Conservation (phyloP, 2,329 filamentous ascomycete genomes). For the Xylariaceae sp. region DNA sequence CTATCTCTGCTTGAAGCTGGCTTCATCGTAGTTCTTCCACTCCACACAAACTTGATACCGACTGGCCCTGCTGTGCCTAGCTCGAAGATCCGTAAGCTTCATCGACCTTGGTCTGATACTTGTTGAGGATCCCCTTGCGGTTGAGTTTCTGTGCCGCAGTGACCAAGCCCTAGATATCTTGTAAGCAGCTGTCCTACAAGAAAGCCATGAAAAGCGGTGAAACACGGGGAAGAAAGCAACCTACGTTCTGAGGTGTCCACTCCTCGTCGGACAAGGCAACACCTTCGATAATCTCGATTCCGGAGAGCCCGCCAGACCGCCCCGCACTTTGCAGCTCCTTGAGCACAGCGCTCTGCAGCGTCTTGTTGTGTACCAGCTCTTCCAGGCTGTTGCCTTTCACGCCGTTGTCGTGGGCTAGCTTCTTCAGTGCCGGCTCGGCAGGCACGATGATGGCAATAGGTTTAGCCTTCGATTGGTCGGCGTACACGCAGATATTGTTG, state of each 20-base stretch:
- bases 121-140: conserved; percentile 57
- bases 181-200: conserved; percentile 23
- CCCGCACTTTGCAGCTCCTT: conserved; percentile 57
- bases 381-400: conserved; percentile 53
- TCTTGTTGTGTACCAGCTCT: conserved; percentile 60
- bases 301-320: conserved; percentile 52
- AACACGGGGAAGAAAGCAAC: conserved; percentile 21
- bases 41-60: neutral
- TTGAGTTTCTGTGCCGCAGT: conserved; percentile 69
- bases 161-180: conserved; percentile 44
- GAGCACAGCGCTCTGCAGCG: conserved; percentile 54
- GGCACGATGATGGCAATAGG: conserved; percentile 51
- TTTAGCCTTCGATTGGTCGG: conserved; percentile 42
- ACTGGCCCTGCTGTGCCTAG: conserved; percentile 7
- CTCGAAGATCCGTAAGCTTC: conserved; percentile 44
- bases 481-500: conserved; percentile 50
- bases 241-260: conserved; percentile 68
- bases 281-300: conserved; percentile 65
- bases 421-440: conserved; percentile 46
- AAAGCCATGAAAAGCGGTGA: neutral
- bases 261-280: conserved; percentile 66
- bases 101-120: conserved; percentile 54
- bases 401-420: conserved; percentile 38
- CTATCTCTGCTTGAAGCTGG: too few relatives aligned
- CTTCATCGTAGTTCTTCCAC: too few relatives aligned